Conservation (phyloP, 1,284 basidiomycete genomes). For the Earliella scabrosa region DNA sequence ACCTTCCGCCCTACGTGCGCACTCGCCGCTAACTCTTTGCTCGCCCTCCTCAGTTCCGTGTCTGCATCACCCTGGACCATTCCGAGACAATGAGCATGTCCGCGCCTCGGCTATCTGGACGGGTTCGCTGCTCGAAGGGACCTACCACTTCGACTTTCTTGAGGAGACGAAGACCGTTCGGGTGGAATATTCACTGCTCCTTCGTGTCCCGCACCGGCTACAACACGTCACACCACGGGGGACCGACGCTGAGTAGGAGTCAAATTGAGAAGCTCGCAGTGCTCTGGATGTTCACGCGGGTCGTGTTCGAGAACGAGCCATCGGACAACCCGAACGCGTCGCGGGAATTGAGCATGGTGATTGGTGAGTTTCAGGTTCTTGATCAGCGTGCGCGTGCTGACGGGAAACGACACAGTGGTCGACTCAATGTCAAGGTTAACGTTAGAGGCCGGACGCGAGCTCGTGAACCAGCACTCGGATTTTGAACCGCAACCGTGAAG, state of each 20-base stretch:
- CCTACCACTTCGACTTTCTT: slow-evolving; percentile 63
- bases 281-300: slow-evolving; percentile 78
- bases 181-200: slow-evolving; percentile 58
- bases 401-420: slow-evolving; percentile 66
- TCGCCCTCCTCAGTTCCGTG: slow-evolving; percentile 76
- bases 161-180: slow-evolving; percentile 71
- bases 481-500: no score
- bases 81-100: slow-evolving; percentile 60
- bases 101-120: slow-evolving; percentile 72
- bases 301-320: slow-evolving; percentile 57
- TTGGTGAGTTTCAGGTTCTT: slow-evolving; percentile 55
- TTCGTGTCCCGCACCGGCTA: slow-evolving; percentile 49
- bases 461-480: no score
- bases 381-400: slow-evolving; percentile 50
- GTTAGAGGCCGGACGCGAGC: no score
- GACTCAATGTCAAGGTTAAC: no score
- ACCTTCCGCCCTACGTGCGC: slow-evolving; percentile 74
- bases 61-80: slow-evolving; percentile 78
- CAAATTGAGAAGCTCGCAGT: slow-evolving; percentile 76
- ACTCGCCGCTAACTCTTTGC: no score
- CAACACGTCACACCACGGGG: slow-evolving; percentile 43
- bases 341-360: slow-evolving; percentile 75
- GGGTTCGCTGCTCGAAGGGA: slow-evolving; percentile 76
- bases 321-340: slow-evolving; percentile 82
- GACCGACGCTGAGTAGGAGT: slow-evolving; percentile 65